Evolutionary conservation across 352 stramenopile genomes (phyloP), one percentile per base, ranked within the genome.

Genomic region (Globisporangium irregulare): DNA sequence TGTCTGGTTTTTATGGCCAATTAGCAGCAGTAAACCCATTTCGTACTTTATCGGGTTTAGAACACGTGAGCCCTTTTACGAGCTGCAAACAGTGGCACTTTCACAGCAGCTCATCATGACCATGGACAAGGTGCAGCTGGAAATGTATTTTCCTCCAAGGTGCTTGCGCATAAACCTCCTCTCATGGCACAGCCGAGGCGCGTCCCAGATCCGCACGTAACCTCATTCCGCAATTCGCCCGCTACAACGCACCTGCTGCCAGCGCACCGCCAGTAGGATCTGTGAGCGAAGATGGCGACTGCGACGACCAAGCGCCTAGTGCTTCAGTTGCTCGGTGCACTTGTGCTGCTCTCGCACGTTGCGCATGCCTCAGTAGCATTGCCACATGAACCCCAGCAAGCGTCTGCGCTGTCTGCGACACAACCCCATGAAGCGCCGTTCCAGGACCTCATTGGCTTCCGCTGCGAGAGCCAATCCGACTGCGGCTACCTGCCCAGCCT

Each of bases 401-500:
- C 22, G 55, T 29, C 54, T 34, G 18, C 22, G 55, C 43, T 50
- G 18, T 50, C 43, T 9, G 27, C 8, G 4, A 9, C 20, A 10
- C 25, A 43, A 8, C 18, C 22, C 10, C 25, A 62, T 15, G 59
- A 55, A 9, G 60, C 57, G 46, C 67, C 69, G 25, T 83, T 81
- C 67, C 60, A 72, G 50, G 74, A 87, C 4, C 67, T 64, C 10
- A 48, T 88, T 38, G 82, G 84, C 1, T 20, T 89, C 2, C 41
- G 68, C 14, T 95, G 87, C 74, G 66, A 73, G 1, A 60, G 69
- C 27, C 79, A 77, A 29, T 68, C 66, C 4, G 86, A 95, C 71
- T 95, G 87, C 59, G 87, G 87, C 71, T 91, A 89, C 59, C 66
- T 95, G 10, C 87, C 86, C 5, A 82, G 83, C 2, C 73, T 94